These are phyloP conservation scores for Epichloe amarillans DNA, from an alignment of 2,329 filamentous ascomycete genomes.

Conservation along the genomic window DNA sequence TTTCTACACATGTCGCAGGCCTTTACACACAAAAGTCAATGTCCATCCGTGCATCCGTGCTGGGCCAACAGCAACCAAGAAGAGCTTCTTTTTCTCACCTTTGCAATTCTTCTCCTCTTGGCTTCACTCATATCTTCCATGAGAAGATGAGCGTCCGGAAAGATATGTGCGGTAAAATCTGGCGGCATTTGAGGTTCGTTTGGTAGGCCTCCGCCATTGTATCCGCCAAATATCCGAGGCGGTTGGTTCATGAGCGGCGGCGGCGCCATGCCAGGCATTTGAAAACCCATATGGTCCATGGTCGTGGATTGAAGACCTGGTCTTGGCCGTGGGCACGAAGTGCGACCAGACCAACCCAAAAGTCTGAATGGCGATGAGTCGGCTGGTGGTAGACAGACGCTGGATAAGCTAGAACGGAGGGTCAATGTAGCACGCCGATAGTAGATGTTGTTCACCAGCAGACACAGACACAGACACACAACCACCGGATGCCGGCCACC, in stretches of 20 bases:
- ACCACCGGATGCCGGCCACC: too few relatives aligned
- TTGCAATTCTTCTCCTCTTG: constrained; percentile 78
- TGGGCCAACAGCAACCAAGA: background rate
- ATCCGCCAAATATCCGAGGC: constrained; percentile 56
- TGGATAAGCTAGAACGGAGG: too few relatives aligned
- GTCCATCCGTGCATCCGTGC: background rate
- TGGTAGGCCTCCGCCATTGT: constrained; percentile 45
- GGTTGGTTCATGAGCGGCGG: constrained; percentile 52
- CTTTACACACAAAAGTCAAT: constrained; percentile 26
- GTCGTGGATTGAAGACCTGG: background rate
- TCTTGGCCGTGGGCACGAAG: background rate
- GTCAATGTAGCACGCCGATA: too few relatives aligned
- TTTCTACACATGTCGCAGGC: constrained; percentile 96
- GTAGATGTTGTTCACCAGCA: too few relatives aligned
- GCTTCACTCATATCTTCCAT: constrained; percentile 63
- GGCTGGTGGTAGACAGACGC: background rate
- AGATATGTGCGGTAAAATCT: constrained; percentile 47
- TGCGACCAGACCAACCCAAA: background rate
- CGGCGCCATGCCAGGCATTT: constrained; percentile 41
- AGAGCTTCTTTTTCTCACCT: constrained; percentile 40
- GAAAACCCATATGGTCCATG: constrained; percentile 41
- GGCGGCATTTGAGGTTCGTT: constrained; percentile 37
- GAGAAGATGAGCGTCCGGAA: constrained; percentile 40
- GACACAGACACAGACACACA: too few relatives aligned
- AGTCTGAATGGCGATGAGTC: background rate